Evolutionary conservation across 345 rosid species (phyloP).

Genomic region (Ricinus communis): DNA sequence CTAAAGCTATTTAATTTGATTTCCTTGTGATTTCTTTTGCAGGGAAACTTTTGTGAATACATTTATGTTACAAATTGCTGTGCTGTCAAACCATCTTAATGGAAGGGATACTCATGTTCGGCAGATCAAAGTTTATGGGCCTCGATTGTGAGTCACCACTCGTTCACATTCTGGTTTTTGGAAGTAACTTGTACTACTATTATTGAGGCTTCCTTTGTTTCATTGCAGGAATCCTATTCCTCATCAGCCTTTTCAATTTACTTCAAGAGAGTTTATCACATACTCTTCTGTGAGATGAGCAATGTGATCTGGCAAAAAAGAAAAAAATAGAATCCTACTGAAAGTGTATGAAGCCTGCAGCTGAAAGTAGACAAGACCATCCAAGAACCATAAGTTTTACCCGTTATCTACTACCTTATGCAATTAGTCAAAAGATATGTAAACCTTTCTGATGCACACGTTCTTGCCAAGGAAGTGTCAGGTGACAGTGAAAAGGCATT

Average conservation of each 20-base stretch:
- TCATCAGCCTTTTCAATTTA: slow-evolving; percentile 80
- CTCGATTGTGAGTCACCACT: slow-evolving; percentile 52
- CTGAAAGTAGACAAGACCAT: slow-evolving; percentile 12
- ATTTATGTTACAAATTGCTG: slow-evolving; percentile 82
- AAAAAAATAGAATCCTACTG: background rate
- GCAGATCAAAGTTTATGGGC: slow-evolving; percentile 91
- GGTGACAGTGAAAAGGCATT: too few relatives aligned
- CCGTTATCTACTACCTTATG: too few relatives aligned
- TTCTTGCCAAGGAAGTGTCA: too few relatives aligned
- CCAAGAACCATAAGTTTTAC: background rate
- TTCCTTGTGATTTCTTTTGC: slow-evolving; percentile 29
- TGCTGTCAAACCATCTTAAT: slow-evolving; percentile 78
- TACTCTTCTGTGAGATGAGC: slow-evolving; percentile 70
- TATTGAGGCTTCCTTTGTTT: background rate
- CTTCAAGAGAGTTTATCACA: slow-evolving; percentile 71
- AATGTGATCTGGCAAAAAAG: background rate
- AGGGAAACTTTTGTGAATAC: slow-evolving; percentile 92
- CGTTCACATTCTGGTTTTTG: background rate
- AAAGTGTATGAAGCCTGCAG: slow-evolving; percentile 4
- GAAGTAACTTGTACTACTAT: background rate
- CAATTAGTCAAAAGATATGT: too few relatives aligned
- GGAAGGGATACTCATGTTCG: slow-evolving; percentile 89
- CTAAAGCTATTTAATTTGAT: too few relatives aligned
- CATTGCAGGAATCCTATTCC: slow-evolving; percentile 77
- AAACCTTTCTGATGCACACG: too few relatives aligned